Base-by-base conservation (phyloP, 148 eudicot genomes). In the Rhododendron mucronatum region DNA sequence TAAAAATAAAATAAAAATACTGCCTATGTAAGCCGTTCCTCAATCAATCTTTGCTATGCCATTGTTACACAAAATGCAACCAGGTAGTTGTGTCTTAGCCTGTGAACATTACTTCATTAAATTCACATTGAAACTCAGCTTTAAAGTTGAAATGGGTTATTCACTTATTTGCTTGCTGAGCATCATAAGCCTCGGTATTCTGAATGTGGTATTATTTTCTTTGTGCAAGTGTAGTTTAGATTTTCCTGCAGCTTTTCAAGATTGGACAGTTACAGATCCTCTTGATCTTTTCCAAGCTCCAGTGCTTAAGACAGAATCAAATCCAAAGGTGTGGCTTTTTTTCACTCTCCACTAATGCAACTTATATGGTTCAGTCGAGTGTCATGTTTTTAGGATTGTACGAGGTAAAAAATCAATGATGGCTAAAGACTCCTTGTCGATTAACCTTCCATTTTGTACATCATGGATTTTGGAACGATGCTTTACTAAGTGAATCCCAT, bases 241-340 rank as follows among this genome's bases (percentile, higher is more conserved):
- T 92, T 96, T 96, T 87, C 98, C 99, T 59, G 86, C 96, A 84
- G 82, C 87, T 48, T 96, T 91, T 90, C 98, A 94, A 92, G 95
- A 96, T 88, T 96, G 99, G 98, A 87, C 86, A 23, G 84, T 92
- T 59, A 96, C 98, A 77, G 94, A 95, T 91, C 98, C 98, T 79
- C 83, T 91, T 53, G 95, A 92, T 89, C 98, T 95, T 85, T 95
- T 96, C 78, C 90, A 92, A 86, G 99, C 99, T 84, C 98, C 95
- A 23, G 90, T 90, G 73, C 86, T 91, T 26, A 96, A 96, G 94
- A 82, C 89, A 48, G 99, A 96, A 87, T 88, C 99, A 44, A 96
- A 95, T 87, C 99, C 98, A 82, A 96, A 95, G 98, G 99, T 95
- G 84, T n/a, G 44, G 67, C 45, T 65, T 73, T 35, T 84, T 69